Base-by-base conservation (phyloP, 2,329 filamentous ascomycete genomes). In the Aspergillus udagawae region DNA sequence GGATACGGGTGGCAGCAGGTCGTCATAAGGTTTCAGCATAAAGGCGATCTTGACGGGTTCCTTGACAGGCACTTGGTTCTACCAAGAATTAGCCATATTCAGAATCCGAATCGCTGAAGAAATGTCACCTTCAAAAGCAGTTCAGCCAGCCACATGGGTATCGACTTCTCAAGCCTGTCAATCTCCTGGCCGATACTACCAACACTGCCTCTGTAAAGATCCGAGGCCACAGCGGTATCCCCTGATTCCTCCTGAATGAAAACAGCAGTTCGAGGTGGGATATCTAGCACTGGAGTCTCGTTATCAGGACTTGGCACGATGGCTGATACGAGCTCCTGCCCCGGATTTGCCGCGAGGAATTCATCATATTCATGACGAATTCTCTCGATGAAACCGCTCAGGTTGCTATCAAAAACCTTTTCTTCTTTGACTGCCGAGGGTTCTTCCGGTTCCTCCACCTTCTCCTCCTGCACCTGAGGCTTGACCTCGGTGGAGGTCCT, bases 21-120 rank as follows among this genome's bases (percentile, higher is more conserved):
- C 87, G 66, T 90, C 82, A 77, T 84, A 92, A 0, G 94, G 92
- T 65, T 94, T 86, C 25, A 99, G 80, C 17, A 96, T 84, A 69
- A 99, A 99, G 3, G 91, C 92, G n/a, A 97, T 87, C 80, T 99
- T 99, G 65, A 93, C 85, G 1, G 92, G 87, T n/a, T 97, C 94
- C 77, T 97, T 97, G 58, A 82, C 76, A 0, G 92, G 91, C 8
- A 91, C 85, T 70, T 85, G 83, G 71, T 97, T 97, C 80, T 91
- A 51, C 58, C 65, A 58, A 56, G 48, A 54, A 58, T 64, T 51
- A 58, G 57, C 54, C 7, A 48, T 20, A 32, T 9, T 20, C n/a
- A 20, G 5, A 4, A 17, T 21, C 17, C 10, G 48, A 23, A 20
- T 28, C 20, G 53, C 3, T 45, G 8, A 32, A 41, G 8, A 28